Base-by-base conservation (phyloP, 2,329 filamentous ascomycete species). In the Pseudogymnoascus sp. region DNA sequence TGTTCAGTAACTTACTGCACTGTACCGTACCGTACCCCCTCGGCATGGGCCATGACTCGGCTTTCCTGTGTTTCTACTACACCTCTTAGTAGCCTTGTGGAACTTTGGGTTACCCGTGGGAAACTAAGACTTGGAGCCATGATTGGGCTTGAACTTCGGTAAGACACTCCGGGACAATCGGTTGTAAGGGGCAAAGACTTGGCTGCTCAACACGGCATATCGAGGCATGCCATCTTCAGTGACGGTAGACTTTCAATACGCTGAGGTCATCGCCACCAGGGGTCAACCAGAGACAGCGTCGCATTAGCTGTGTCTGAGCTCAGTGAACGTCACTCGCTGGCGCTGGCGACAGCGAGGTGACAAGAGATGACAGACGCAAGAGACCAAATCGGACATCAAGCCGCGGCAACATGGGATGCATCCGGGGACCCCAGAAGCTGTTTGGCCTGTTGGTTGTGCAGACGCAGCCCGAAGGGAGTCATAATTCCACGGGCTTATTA, bases 401-500 rank as follows among this genome's bases (percentile, higher is more conserved):
- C 47, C 47, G 47, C 47, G 47, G 47, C 47, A 54, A 33, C 47
- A 33, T 54, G 29, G 47, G 29, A 54, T 54, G 29, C 47, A 10
- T 54, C 29, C 47, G 47, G 47, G 47, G 47, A 54, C 47, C 47
- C 47, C 47, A 54, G 47, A 10, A 54, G 47, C 47, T 54, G 47
- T 54, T 54, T 26, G 44, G 33, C 26, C 47, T 54, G 47, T 54
- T 54, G 44, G 44, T 54, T 54, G 44, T 54, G 44, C 21, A 47
- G 26, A 54, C 21, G 44, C 44, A 54, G 44, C 26, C 8, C 9
- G 26, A 9, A 54, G 26, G 44, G 44, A 54, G 44, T 54, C 47
- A 54, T 33, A 54, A 54, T 54, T 54, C 47, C 47, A 33, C 26
- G 47, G 47, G 47, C 47, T 54, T 54, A 54, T 54, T 54, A 54